Percentiles rank a stretch among this genome's conserved stretches.
Evolutionary conservation across 345 rosid species (phyloP).

Genomic region (Syzygium aromaticum): DNA sequence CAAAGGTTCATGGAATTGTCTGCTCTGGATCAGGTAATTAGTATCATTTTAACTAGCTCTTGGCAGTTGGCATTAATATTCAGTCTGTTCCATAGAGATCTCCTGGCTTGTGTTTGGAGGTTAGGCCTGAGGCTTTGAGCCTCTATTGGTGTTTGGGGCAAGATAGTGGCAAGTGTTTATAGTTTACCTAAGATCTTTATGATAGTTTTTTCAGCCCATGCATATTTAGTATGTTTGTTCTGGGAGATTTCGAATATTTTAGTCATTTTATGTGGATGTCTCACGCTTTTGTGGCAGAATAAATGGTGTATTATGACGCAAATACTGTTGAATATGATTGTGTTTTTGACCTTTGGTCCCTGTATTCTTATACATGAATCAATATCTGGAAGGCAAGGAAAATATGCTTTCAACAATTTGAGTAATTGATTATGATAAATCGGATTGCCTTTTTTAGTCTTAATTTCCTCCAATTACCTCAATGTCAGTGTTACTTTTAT

Average conservation of each 20-base stretch:
- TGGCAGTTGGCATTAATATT: background rate
- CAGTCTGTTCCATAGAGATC: background rate
- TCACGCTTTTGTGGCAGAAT: background rate
- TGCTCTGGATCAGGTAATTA: conserved; percentile 59
- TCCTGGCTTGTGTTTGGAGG: background rate
- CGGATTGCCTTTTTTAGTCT: background rate
- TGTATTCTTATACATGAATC: background rate
- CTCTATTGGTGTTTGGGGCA: background rate
- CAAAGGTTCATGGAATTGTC: conserved; percentile 86
- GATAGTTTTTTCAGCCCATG: background rate
- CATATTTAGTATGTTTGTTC: background rate
- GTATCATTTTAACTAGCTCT: background rate
- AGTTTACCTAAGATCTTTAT: background rate
- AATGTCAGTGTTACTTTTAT: background rate
- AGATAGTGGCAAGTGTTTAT: background rate
- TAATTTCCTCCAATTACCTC: background rate
- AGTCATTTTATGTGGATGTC: background rate
- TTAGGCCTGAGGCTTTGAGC: background rate
- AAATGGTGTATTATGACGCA: background rate
- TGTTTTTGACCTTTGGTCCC: background rate
- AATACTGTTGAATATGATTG: background rate
- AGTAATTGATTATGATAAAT: background rate
- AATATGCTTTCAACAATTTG: background rate
- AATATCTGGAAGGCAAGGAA: background rate
- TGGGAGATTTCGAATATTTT: background rate